Conservation (phyloP, 441 rosid genomes). For the Caryocar brasiliense region DNA sequence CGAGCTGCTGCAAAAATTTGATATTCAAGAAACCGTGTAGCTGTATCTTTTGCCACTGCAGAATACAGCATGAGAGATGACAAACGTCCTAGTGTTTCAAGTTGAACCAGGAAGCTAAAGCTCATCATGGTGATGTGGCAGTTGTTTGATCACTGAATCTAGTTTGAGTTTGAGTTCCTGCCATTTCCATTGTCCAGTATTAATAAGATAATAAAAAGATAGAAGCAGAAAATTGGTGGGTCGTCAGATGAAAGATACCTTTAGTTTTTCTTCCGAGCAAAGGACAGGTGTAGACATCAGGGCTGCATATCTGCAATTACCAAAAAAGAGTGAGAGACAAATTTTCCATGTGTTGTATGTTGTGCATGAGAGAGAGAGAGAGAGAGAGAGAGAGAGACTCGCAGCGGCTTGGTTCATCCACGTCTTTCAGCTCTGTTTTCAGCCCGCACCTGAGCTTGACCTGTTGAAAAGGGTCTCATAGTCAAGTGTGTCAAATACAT, state of each 20-base stretch:
- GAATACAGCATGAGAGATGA: too few relatives aligned
- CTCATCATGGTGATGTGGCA: constrained; percentile 27
- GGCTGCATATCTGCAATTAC: constrained; percentile 28
- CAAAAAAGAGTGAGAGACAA: constrained; percentile 1
- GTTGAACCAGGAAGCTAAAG: constrained; percentile 16
- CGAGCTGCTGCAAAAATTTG: too few relatives aligned
- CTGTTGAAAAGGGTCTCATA: too few relatives aligned
- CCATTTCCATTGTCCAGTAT: background rate
- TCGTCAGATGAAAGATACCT: constrained; percentile 12
- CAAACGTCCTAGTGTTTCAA: too few relatives aligned
- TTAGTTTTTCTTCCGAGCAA: constrained; percentile 29
- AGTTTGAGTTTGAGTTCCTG: constrained; percentile 34
- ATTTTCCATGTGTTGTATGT: background rate
- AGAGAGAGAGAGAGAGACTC: constrained; percentile 19
- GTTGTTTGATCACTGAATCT: constrained; percentile 18
- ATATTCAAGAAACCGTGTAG: too few relatives aligned
- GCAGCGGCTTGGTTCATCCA: constrained; percentile 49
- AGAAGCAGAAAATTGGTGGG: background rate
- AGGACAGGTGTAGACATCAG: constrained; percentile 26
- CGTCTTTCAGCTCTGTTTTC: constrained; percentile 28
- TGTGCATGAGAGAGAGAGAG: background rate
- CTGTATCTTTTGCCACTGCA: too few relatives aligned
- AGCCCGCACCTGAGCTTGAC: constrained; percentile 39
- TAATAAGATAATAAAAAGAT: background rate
- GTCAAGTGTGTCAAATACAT: too few relatives aligned